Conservation (phyloP, 2,329 filamentous ascomycete genomes). For the Penicillium sp. region DNA sequence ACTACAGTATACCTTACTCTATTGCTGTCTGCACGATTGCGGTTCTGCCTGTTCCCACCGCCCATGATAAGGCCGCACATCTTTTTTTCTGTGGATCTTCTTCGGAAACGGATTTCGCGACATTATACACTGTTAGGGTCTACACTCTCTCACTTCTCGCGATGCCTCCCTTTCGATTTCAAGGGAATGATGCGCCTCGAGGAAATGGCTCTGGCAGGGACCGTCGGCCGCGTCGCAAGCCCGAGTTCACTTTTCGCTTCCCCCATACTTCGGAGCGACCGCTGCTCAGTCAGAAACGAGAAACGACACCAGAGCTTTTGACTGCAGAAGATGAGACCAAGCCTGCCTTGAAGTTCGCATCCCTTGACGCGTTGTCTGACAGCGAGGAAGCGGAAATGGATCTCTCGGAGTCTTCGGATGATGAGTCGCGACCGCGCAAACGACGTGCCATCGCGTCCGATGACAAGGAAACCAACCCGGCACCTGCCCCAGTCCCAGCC, state of each 20-base stretch:
- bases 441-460: constrained; percentile 38
- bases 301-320: constrained; percentile 42
- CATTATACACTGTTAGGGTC: too few species aligned
- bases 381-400: constrained; percentile 54
- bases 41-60: constrained; percentile 11
- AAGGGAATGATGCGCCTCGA: constrained; percentile 28
- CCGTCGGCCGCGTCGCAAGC: constrained; percentile 24
- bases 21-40: too few species aligned
- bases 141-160: background rate
- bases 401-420: constrained; percentile 35
- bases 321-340: constrained; percentile 31
- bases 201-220: constrained; percentile 14
- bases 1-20: too few species aligned
- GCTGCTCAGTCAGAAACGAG: constrained; percentile 38
- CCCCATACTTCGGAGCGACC: constrained; percentile 42
- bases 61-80: background rate
- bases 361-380: constrained; percentile 46
- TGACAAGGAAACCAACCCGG: constrained; percentile 26
- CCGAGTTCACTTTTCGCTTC: constrained; percentile 48
- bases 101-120: background rate
- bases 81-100: background rate
- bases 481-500: constrained; percentile 16
- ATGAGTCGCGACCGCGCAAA: constrained; percentile 44
- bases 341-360: constrained; percentile 38
- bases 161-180: constrained; percentile 39